phyloP scores from a whole-genome alignment of 2,329 filamentous ascomycete species.

The Scolecobasidium constrictum region DNA sequence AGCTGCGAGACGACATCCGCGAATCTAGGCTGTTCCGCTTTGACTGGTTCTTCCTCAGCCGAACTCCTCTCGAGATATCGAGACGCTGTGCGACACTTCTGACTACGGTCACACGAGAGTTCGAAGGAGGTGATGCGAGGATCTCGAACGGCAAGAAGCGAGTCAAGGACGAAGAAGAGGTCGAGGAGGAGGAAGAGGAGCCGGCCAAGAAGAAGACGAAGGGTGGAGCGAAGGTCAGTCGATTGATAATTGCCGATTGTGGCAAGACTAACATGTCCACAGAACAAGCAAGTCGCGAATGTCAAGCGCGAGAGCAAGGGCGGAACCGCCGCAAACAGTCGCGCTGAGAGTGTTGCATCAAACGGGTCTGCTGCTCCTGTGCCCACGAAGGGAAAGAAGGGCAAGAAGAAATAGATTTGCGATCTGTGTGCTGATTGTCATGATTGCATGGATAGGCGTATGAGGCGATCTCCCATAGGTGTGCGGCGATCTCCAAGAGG shows the following conservation, averaged over 20 bases:
- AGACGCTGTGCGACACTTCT: constrained; percentile 88
- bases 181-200: constrained; percentile 71
- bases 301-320: constrained; percentile 72
- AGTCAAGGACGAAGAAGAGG: constrained; percentile 70
- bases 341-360: constrained; percentile 81
- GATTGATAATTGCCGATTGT: no score
- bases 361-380: constrained; percentile 47
- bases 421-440: no score
- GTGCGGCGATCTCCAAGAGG: no score
- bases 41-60: constrained; percentile 97
- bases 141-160: constrained; percentile 35
- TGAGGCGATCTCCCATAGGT: no score
- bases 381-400: constrained; percentile 35
- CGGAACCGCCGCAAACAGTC: constrained; percentile 65
- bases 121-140: constrained; percentile 52
- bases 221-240: constrained; percentile 78
- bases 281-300: constrained; percentile 91
- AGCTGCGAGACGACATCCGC: constrained; percentile 92
- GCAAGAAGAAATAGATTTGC: constrained; percentile 35
- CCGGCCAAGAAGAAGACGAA: constrained; percentile 95
- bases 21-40: constrained; percentile 93
- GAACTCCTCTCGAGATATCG: constrained; percentile 85
- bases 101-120: constrained; percentile 89
- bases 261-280: no score
- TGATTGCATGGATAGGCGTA: no score